These are phyloP conservation scores for Vicia faba DNA, from an alignment of 306 rosid species.

Conservation along the genomic window DNA sequence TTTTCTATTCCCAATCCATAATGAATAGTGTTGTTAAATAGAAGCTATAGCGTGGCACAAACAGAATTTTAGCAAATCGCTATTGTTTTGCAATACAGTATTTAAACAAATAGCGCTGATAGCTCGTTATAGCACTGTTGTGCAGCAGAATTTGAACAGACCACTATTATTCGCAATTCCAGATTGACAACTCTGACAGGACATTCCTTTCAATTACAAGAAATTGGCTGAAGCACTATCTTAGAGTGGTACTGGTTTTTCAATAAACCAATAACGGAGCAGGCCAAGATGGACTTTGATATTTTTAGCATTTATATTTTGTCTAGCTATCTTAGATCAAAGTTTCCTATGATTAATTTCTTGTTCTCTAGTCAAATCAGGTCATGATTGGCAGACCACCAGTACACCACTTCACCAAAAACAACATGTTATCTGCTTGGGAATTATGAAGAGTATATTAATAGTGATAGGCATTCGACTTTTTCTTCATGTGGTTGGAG, in stretches of 20 bases:
- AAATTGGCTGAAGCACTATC: neutral
- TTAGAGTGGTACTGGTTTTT: neutral
- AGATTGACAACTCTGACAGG: too few relatives aligned
- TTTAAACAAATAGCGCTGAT: too few relatives aligned
- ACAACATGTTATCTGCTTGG: neutral
- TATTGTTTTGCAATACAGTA: too few relatives aligned
- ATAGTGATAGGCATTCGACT: neutral
- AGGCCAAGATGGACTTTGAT: neutral
- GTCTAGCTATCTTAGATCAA: neutral
- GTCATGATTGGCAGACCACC: neutral
- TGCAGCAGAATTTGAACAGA: too few relatives aligned
- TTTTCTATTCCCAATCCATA: neutral
- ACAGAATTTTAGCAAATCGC: too few relatives aligned
- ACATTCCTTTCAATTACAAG: neutral
- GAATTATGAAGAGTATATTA: neutral
- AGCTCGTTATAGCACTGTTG: too few relatives aligned
- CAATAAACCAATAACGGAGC: neutral
- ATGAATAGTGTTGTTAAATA: neutral
- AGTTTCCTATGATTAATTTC: neutral
- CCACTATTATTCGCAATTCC: too few relatives aligned
- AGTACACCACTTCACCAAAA: neutral
- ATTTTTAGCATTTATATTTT: slow-evolving; percentile 1
- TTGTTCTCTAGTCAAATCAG: neutral
- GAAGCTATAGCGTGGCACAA: too few relatives aligned
- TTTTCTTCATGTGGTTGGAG: slow-evolving; percentile 3